A percentile compares a stretch with the other conserved stretches of the same genome.
Conservation (phyloP, 2,329 filamentous ascomycete genomes). For the Monilinia vaccinii-corymbosi region DNA sequence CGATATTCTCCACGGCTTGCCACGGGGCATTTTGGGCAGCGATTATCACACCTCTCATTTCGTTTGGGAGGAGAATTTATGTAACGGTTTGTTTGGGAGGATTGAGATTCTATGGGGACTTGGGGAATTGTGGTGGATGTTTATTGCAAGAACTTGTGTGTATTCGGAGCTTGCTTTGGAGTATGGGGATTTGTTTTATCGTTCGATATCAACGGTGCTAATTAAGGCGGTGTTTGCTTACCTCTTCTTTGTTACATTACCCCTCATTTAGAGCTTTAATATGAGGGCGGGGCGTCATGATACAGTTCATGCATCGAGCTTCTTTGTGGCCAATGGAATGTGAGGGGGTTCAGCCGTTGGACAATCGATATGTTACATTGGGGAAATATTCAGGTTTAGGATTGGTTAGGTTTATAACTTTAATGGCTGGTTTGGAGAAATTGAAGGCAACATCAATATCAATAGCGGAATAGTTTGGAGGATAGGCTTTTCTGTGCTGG, state of each 20-base stretch:
- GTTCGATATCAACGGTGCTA: not conserved
- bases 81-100: not conserved
- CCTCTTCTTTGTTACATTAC: slow-evolving; percentile 5
- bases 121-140: no score
- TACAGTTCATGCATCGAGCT: not conserved
- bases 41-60: slow-evolving; percentile 5
- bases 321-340: not conserved
- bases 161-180: not conserved
- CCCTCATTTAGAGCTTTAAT: not conserved
- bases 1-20: slow-evolving; percentile 14
- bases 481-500: no score
- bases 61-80: not conserved
- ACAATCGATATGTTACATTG: not conserved
- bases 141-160: not conserved
- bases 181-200: not conserved
- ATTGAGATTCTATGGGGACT: not conserved
- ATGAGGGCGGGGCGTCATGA: not conserved
- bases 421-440: not conserved
- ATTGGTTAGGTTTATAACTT: not conserved
- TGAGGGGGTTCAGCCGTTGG: not conserved
- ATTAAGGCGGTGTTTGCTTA: not conserved
- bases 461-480: not conserved
- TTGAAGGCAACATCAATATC: not conserved
- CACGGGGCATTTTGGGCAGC: not conserved
- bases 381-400: not conserved